A percentile compares a stretch with the other conserved stretches of the same genome.
Evolutionary conservation across 2,329 filamentous ascomycete species (phyloP).

Genomic region (Mollisiaceae sp.): DNA sequence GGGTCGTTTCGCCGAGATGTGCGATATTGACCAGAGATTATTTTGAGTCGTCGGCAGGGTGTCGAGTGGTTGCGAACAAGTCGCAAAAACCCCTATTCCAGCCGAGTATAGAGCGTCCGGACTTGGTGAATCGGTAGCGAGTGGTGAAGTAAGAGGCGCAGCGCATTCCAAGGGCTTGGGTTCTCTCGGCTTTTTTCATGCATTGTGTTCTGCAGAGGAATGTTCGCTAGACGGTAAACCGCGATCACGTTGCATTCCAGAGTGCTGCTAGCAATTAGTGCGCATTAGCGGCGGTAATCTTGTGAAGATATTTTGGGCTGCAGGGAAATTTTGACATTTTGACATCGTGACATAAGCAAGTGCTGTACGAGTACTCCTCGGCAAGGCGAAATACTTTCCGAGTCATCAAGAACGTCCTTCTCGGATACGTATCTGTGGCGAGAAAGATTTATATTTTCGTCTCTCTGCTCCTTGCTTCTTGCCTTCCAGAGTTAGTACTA

Average conservation of each 20-base stretch:
- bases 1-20: slow-evolving; percentile 1
- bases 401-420: neutral
- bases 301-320: neutral
- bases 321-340: neutral
- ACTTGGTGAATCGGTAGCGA: neutral
- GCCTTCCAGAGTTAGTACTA: neutral
- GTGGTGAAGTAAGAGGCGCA: neutral
- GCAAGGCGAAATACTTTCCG: neutral
- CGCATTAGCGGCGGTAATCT: neutral
- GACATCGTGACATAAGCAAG: slow-evolving; percentile 1
- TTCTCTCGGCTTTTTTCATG: neutral
- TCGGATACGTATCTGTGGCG: neutral
- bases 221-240: neutral
- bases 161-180: slow-evolving; percentile 5
- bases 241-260: neutral
- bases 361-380: neutral
- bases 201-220: neutral
- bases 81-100: too few relatives aligned
- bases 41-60: neutral
- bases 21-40: neutral
- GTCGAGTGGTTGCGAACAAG: too few relatives aligned
- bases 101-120: neutral
- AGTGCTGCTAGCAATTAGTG: neutral
- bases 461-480: neutral
- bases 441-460: neutral